Evolutionary conservation across 768 basidiomycete genomes (phyloP), one percentile per base, ranked within the genome.

Genomic region (Lentinula aciculospora): DNA sequence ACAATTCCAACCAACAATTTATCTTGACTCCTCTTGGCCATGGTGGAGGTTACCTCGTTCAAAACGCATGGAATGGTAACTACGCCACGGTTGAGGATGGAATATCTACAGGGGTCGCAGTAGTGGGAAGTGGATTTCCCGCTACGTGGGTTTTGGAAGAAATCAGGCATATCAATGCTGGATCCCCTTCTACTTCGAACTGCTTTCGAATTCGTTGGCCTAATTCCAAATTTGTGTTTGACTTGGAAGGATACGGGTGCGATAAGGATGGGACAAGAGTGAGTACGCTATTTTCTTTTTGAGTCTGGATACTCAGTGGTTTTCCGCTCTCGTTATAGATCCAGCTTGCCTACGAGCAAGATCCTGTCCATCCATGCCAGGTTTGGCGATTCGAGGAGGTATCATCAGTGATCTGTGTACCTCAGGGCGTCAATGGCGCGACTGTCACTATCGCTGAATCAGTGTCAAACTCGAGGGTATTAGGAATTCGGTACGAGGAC

Each of bases 371-470:
- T 50, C 49, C 49, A 34, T 50, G 49, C 31, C 49, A 50, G 12
- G 19, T 50, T 4, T 50, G 49, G 49, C 49, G 49, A 34, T 50
- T 50, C 19, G 49, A 50, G 32, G 49, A 50, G n/a, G 31, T 50
- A n/a, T 44, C 42, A 3, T 44, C 19, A 2, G 8, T 23, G 9
- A 21, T n/a, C 4, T 7, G 9, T 23, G 8, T 23, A 2, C 9
- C 19, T 23, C 7, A 3, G 7, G 42, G 8, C 2, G 6, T 23
- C 7, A 21, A 9, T 7, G 42, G 8, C n/a, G 8, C 19, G 7
- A 12, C 7, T 23, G 21, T 2, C 10, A 2, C 9, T 44, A 6
- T 23, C 42, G 17, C 21, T 23, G 4, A 44, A 21, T 44, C 21
- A 10, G 21, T 9, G 21, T 23, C 42, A 10, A 21, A 23, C 4